Base-by-base conservation (phyloP, 129 eudicot species). In the Flaveria robusta region DNA sequence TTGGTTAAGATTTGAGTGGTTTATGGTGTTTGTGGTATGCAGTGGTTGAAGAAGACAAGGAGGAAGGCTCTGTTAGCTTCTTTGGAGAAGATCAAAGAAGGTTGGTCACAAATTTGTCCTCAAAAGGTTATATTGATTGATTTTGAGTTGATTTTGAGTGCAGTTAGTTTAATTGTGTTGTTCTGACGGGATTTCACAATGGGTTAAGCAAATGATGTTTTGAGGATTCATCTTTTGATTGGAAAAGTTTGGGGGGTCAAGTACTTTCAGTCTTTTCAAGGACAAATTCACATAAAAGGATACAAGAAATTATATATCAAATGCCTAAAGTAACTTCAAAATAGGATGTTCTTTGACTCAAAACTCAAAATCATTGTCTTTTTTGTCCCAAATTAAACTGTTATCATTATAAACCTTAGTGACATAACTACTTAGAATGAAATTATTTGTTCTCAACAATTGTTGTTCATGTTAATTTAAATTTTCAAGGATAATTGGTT, bases 61-160 rank as follows among this genome's bases (percentile, higher is more conserved):
- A 86, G 98, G 76, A 94, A 91, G 78, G 96, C 98, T 50, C 65
- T 94, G 73, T 80, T 76, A 71, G 97, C 98, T 79, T 91, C 98
- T 82, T 68, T 94, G 71, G 98, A 94, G 81, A 94, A 94, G 84
- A 87, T 91, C 51, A 94, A 94, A 68, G 96, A 94, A 91, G 98
- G 97, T 91, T 66, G 54, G 87, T 71, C 24, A 39, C 23, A 82
- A 20, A 29, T 49, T 41, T 49, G 39, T 73, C 13, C 26, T 68
- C 47, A 45, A 74, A 43, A 43, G 75, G 20, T 24, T 71, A 19
- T 22, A 11, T 52, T 74, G 8, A 12, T 24, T 47, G 9, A 42
- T 20, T 75, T 52, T 13, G n/a, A 18, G 29, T n/a, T n/a, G n/a
- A n/a, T n/a, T n/a, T n/a, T n/a, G n/a, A n/a, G n/a, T n/a, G 26